Evolutionary conservation across 495 filamentous ascomycete genomes (phyloP), one percentile per base, ranked within the genome.

Genomic region (Hypoxylon perforatum): DNA sequence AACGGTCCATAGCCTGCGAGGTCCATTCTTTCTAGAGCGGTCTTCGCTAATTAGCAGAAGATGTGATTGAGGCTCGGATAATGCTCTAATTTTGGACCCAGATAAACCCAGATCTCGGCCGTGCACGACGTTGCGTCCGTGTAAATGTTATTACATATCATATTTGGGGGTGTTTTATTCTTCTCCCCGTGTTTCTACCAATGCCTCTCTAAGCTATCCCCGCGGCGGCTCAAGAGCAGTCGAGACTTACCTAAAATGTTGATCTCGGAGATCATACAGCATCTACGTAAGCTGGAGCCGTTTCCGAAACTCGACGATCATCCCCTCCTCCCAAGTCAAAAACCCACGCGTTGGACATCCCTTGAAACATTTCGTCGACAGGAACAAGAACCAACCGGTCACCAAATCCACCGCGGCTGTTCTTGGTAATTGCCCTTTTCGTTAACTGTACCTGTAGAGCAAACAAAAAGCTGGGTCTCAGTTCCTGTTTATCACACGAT

Each of bases 71-170:
- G 59, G 55, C 59, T 59, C 54, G 33, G 17, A 46, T 61, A n/a
- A 18, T 48, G 10, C 63, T 64, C 58, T 72, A 72, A 65, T 54
- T 69, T 69, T 63, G 57, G 56, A 38, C 22, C 30, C 30, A 33
- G 25, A 7, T 28, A 28, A 3, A 3, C 25, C 25, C 7, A 38
- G 44, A 49, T 41, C 8, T 41, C 21, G 28, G n/a, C 45, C 45
- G n/a, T 47, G 17, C 22, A 46, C 23, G 9, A 12, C 36, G 30
- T 44, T 25, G 18, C 49, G 41, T 18, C 15, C 17, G 41, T 19
- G 2, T 44, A 44, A 19, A 17, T 18, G 17, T 1, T 9, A 33
- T 1, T 33, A 10, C 30, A 17, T 19, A 17, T 44, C 30, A 17
- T 19, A 17, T 44, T 25, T 33, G 15, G 23, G 39, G n/a, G n/a